phyloP scores from a whole-genome alignment of 768 basidiomycete species.

The Gautieria morchelliformis region DNA sequence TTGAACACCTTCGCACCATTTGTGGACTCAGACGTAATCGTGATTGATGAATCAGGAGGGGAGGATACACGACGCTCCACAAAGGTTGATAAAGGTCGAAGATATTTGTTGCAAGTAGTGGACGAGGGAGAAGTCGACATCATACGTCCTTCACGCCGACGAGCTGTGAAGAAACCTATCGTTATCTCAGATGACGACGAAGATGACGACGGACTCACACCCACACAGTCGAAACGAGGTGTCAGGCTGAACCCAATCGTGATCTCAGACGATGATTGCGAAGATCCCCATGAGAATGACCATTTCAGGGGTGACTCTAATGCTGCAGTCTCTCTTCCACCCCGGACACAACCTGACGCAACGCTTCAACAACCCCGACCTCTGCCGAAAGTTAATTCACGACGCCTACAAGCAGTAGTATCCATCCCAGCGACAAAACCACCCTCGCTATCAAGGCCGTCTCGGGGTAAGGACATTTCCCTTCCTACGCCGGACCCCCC shows the following conservation, averaged over 20 bases:
- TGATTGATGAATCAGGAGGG: not conserved
- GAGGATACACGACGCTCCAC: not conserved
- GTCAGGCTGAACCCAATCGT: not conserved
- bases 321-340: too few species aligned
- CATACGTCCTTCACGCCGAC: not conserved
- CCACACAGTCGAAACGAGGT: not conserved
- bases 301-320: not conserved
- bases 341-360: not conserved
- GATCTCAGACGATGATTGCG: not conserved
- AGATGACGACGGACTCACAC: not conserved
- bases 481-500: not conserved
- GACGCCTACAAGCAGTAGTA: not conserved
- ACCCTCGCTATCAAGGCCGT: not conserved
- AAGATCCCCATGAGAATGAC: not conserved
- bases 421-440: not conserved
- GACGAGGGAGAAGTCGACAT: not conserved
- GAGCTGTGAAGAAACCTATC: not conserved
- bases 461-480: not conserved
- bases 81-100: not conserved
- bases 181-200: conserved; percentile 1
- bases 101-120: not conserved
- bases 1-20: not conserved
- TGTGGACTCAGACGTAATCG: not conserved
- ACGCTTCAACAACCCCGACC: not conserved
- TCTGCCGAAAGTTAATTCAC: not conserved